Evolutionary conservation across 2,329 filamentous ascomycete genomes (phyloP), one percentile per base, ranked within the genome.

Genomic region (Fusarium graminum): DNA sequence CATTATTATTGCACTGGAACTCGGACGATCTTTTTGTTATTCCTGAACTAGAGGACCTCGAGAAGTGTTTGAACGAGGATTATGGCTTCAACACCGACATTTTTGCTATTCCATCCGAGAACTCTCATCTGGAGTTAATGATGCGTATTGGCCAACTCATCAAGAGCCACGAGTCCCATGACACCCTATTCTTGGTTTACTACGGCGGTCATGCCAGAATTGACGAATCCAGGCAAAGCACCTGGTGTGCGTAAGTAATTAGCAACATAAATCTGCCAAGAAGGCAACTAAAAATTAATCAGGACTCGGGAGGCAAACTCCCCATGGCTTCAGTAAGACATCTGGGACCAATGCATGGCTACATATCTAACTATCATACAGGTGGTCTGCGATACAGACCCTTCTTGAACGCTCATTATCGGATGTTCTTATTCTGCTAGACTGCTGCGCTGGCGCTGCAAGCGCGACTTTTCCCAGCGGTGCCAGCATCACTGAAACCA

Each of bases 311-410:
- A 80, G 58, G 73, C 80, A 12, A 81, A 81, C 41, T 87, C 85
- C 4, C 83, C 85, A 4, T 86, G 83, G 81, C 72, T 87, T 47
- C 85, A 87, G 80, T 83, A 76, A 78, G 81, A 76, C 45, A 13
- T 52, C 9, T 13, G 25, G 34, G 12, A 38, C 40, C 26, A n/a
- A 40, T 19, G 19, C 11, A 41, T 30, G n/a, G 28, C 22, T 29
- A 22, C 14, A 7, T 16, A 25, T 43, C 62, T 69, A 56, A 68
- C 42, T 30, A 34, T 6, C 19, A 5, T 22, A 44, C 49, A 83
- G 82, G 70, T 87, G 85, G 85, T 87, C 85, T 17, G 85, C 86
- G 13, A 87, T 88, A 38, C 86, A 88, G 70, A 87, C 85, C 0
- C 77, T 87, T 4, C 75, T 88, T 10, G 86, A 88, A 72, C 78